phyloP scores from a whole-genome alignment of 2,329 filamentous ascomycete species.

The Arthrinium phaeospermum region DNA sequence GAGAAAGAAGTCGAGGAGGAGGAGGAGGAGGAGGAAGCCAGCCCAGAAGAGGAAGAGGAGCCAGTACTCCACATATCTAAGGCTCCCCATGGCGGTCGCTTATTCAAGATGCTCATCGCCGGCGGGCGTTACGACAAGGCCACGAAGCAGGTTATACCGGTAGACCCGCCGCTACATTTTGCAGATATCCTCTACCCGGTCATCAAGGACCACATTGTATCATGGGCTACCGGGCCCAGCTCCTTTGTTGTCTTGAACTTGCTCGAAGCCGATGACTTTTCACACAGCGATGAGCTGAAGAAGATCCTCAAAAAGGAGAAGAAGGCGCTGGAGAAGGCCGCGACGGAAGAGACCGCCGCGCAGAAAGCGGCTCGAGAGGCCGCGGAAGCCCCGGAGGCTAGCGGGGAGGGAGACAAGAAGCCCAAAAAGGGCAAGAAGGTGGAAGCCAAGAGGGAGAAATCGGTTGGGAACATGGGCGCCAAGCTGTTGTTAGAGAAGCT shows the following conservation, averaged over 20 bases:
- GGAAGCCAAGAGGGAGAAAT: slow-evolving; percentile 50
- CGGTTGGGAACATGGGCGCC: slow-evolving; percentile 66
- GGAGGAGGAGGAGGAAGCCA: slow-evolving; percentile 39
- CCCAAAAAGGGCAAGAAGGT: slow-evolving; percentile 64
- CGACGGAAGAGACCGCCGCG: slow-evolving; percentile 61
- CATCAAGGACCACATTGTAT: slow-evolving; percentile 75
- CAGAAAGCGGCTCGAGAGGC: slow-evolving; percentile 59
- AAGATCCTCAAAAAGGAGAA: slow-evolving; percentile 75
- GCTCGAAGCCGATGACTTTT: slow-evolving; percentile 76
- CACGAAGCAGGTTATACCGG: slow-evolving; percentile 71
- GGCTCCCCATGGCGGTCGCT: slow-evolving; percentile 71
- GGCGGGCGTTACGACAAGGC: slow-evolving; percentile 85
- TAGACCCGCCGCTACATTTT: slow-evolving; percentile 81
- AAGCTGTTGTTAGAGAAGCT: slow-evolving; percentile 66
- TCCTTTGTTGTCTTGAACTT: slow-evolving; percentile 86
- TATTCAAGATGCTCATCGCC: slow-evolving; percentile 90
- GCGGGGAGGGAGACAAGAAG: slow-evolving; percentile 60
- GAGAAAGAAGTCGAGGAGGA: slow-evolving; percentile 43
- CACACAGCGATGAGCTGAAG: slow-evolving; percentile 68
- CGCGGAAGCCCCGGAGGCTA: slow-evolving; percentile 55
- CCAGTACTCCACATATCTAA: slow-evolving; percentile 62
- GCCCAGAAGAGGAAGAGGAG: slow-evolving; percentile 30
- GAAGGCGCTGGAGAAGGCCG: slow-evolving; percentile 72
- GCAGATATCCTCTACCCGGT: slow-evolving; percentile 80
- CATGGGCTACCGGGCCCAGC: slow-evolving; percentile 86